Evolutionary conservation across 257 asterid species (phyloP), one percentile per base, ranked within the genome.

Genomic region (Paraleonurus japonicus): DNA sequence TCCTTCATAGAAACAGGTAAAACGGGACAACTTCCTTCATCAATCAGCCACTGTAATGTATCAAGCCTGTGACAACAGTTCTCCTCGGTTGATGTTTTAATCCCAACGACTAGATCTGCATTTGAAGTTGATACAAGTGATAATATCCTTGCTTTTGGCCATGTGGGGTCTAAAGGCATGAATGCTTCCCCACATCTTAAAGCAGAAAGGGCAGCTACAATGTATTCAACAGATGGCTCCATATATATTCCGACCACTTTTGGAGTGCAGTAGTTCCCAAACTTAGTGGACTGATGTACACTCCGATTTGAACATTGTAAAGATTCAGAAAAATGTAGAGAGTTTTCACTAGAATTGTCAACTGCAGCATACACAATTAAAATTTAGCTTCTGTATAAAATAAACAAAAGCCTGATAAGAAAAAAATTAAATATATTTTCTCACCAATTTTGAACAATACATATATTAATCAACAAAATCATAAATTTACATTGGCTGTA

Each of bases 131-230:
- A 75, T 72, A 85, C 26, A 19, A 91, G 63, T 12, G 90, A 85
- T 65, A 81, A 74, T 76, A 86, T 71, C 88, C 91, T 91, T 66
- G 88, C 83, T 23, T 71, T 79, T n/a, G 97, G 96, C 97, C 96
- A 94, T 17, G 96, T 79, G 47, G 97, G 90, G 66, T 94, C 98
- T 75, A 94, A 72, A 16, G 98, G 97, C 89, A 94, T 73, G 83
- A 94, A 91, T 45, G 96, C 95, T 81, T 85, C 96, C 59, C 97
- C 98, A 43, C 95, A 89, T 85, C 96, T 91, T 70, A 94, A 70
- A 81, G 89, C 82, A 61, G 98, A 86, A 19, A 94, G 87, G 70
- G 89, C 87, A 2, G 96, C 82, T 71, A 89, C 88, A 75, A 89
- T 84, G 81, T 94, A 94, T 71, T 86, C 97, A 23, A 86, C 88